phyloP scores from a whole-genome alignment of 352 stramenopile genomes.

The Pythium graminicola region DNA sequence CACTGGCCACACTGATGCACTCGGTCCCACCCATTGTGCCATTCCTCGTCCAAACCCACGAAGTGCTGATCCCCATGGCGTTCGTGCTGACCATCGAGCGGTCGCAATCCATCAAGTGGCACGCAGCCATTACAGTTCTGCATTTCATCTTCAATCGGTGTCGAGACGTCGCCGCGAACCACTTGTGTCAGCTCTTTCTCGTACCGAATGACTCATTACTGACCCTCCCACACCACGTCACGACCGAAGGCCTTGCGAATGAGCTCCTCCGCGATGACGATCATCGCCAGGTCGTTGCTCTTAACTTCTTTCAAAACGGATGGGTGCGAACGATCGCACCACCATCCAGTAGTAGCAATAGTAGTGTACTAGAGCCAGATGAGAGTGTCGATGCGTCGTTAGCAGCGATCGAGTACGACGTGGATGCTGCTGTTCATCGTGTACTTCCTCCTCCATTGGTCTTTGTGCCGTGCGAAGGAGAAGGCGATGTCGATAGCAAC shows the following conservation, averaged over 20 bases:
- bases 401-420: constrained; percentile 11
- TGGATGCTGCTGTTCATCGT: constrained; percentile 13
- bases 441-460: constrained; percentile 5
- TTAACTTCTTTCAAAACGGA: constrained; percentile 48
- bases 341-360: constrained; percentile 18
- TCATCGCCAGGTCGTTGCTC: constrained; percentile 28
- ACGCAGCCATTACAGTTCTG: constrained; percentile 41
- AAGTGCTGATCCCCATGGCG: constrained; percentile 42
- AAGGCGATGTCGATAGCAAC: constrained; percentile 13
- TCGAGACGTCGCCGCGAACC: constrained; percentile 5
- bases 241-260: constrained; percentile 22
- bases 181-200: constrained; percentile 23
- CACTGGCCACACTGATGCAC: constrained; percentile 46
- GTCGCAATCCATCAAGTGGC: constrained; percentile 55
- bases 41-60: constrained; percentile 37
- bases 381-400: constrained; percentile 5
- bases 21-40: constrained; percentile 34
- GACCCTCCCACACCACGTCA: background rate
- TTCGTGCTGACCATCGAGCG: constrained; percentile 53
- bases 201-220: constrained; percentile 2
- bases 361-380: no score
- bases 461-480: background rate
- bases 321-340: constrained; percentile 34
- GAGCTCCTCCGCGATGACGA: constrained; percentile 32
- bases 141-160: constrained; percentile 32